Percentiles rank a stretch among this genome's conserved stretches.
These are phyloP conservation scores for Mallotus nudiflorus DNA, from an alignment of 345 rosid genomes.

Conservation along the genomic window DNA sequence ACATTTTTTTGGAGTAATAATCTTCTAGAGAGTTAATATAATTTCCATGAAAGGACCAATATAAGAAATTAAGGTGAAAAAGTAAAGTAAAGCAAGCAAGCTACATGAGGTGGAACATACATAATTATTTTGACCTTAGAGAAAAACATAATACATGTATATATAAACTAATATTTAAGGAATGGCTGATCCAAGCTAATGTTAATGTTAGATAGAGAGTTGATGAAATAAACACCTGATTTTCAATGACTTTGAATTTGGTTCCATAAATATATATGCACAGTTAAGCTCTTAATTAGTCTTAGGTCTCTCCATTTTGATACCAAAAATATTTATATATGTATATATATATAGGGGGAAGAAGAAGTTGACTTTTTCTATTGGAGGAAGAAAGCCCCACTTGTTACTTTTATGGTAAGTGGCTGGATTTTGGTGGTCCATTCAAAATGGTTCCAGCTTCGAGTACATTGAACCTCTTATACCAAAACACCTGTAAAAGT, in stretches of 20 bases:
- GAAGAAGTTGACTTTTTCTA: slow-evolving; percentile 33
- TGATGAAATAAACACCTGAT: slow-evolving; percentile 41
- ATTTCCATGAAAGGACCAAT: too few species aligned
- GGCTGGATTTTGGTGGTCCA: slow-evolving; percentile 15
- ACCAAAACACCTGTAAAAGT: slow-evolving; percentile 8
- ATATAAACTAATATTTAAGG: slow-evolving; percentile 37
- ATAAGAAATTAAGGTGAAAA: too few species aligned
- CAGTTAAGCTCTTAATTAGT: slow-evolving; percentile 1
- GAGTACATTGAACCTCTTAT: not conserved
- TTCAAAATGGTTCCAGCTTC: too few species aligned
- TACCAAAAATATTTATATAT: too few species aligned
- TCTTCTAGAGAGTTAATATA: too few species aligned
- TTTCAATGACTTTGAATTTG: slow-evolving; percentile 41
- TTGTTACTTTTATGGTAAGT: slow-evolving; percentile 19
- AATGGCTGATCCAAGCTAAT: slow-evolving; percentile 2
- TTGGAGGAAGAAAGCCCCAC: slow-evolving; percentile 24
- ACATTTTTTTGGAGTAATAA: too few species aligned
- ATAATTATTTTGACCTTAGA: too few species aligned
- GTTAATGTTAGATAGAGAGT: slow-evolving; percentile 49
- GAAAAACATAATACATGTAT: too few species aligned
- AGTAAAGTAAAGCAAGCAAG: too few species aligned
- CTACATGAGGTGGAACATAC: too few species aligned
- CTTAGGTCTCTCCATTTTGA: too few species aligned
- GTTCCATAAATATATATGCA: slow-evolving; percentile 15
- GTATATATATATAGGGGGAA: too few species aligned